Conservation (phyloP, 352 stramenopile species). For the Pythium rishiriense region DNA sequence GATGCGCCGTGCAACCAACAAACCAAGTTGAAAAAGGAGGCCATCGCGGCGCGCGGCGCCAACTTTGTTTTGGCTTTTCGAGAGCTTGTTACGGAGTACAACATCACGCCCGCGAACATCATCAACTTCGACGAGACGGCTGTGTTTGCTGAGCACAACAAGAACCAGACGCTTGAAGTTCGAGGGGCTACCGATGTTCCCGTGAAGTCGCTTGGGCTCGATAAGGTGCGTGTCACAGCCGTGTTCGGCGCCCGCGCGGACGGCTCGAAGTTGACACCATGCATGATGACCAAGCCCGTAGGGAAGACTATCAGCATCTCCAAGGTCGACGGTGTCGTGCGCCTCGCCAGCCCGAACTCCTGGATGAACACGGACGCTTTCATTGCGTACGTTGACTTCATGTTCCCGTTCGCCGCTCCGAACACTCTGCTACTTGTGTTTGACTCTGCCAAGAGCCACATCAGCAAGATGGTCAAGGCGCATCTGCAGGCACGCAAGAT, state of each 20-base stretch:
- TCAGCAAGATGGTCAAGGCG: conserved; percentile 13
- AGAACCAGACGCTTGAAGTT: conserved; percentile 6
- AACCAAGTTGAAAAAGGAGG: conserved; percentile 5
- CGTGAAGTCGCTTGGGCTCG: conserved; percentile 10
- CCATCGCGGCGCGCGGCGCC: conserved; percentile 5
- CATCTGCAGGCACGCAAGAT: conserved; percentile 17
- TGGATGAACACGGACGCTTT: conserved; percentile 5
- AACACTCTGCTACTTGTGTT: conserved; percentile 5
- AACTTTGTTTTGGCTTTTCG: conserved; percentile 11
- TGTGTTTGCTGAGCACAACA: conserved; percentile 8
- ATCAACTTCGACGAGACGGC: conserved; percentile 16
- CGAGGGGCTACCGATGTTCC: conserved; percentile 8
- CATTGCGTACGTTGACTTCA: not conserved
- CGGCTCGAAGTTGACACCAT: conserved; percentile 6
- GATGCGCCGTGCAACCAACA: conserved; percentile 9
- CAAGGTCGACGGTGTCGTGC: too few relatives aligned
- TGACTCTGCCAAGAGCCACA: conserved; percentile 6
- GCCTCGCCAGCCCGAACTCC: not conserved
- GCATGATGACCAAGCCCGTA: not conserved
- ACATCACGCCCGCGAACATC: not conserved
- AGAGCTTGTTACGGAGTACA: conserved; percentile 8
- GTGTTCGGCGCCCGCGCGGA: conserved; percentile 5
- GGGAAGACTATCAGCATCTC: too few relatives aligned
- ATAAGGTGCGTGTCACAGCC: conserved; percentile 12
- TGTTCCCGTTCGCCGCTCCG: not conserved